Base-by-base conservation (phyloP, 441 rosid genomes). In the Erodium moschatum region DNA sequence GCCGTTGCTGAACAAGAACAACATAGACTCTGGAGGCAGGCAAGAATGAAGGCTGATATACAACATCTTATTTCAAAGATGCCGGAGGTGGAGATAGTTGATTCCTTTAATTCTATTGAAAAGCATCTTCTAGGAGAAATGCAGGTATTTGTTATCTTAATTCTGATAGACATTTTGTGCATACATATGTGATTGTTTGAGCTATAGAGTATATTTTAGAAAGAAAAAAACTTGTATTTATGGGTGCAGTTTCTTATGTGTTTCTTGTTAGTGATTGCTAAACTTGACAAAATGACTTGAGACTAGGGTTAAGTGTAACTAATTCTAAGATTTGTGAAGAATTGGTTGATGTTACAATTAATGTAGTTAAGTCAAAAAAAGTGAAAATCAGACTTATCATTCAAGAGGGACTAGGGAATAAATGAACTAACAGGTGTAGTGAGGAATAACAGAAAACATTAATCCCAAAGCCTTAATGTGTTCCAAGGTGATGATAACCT, bases 31-130 rank as follows among this genome's bases (percentile, higher is more conserved):
- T 94, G 97, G 97, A 87, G 83, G 85, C 81, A 83, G 73, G 96
- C 97, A 52, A 94, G 97, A 78, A 78, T 84, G 90, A 88, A 81
- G 75, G 77, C 90, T 63, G 88, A 88, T 73, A 85, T 91, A 81
- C 81, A 80, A 48, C 82, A 73, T 42, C 84, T 91, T 68, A 81
- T 87, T 35, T 83, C 81, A 68, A 83, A 78, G 77, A 87, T 87
- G 90, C 79, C 91, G 62, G 99, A 91, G 78, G 44, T 94, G 81
- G 99, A 94, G 81, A 82, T 84, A 72, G 87, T 91, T 67, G 99
- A 94, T 76, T 86, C 94, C 77, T 94, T 94, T 81, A 85, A 87
- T 83, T 89, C 91, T 54, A 87, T 94, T 52, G 99, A 94, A 86
- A 86, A 81, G 75, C 86, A 87, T 82, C 84, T 94, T 70, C 84